Percentiles rank a stretch among this genome's conserved stretches.
These are phyloP conservation scores for Picochlorum sp. DNA, from an alignment of 139 green algal genomes.

Conservation along the genomic window DNA sequence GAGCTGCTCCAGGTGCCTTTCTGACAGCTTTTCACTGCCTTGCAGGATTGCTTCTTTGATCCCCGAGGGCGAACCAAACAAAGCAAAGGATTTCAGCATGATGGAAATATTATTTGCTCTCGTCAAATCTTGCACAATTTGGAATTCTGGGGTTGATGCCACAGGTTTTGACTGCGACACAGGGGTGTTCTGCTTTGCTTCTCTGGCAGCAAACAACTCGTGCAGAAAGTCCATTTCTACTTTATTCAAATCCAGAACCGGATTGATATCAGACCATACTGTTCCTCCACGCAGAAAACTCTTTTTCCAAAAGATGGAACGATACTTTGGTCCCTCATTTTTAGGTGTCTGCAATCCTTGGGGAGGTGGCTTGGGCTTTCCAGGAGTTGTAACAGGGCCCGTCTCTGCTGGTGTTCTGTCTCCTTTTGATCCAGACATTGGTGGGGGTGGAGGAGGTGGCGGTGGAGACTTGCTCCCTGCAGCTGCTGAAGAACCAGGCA, in stretches of 20 bases:
- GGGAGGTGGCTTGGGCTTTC: neutral
- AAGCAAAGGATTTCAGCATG: constrained; percentile 49
- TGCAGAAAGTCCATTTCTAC: constrained; percentile 12
- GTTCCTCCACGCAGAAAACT: constrained; percentile 12
- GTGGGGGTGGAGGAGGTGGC: neutral
- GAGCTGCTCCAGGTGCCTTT: constrained; percentile 41
- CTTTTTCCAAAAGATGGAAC: constrained; percentile 46
- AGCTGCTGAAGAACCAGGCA: no score
- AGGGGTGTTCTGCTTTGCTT: neutral
- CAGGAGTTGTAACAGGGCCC: neutral
- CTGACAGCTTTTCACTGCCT: constrained; percentile 25
- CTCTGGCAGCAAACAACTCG: constrained; percentile 18
- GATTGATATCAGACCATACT: constrained; percentile 32
- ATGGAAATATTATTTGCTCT: constrained; percentile 70
- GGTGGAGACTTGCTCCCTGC: neutral
- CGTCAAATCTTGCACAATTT: constrained; percentile 36
- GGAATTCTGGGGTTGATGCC: constrained; percentile 7
- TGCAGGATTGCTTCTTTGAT: constrained; percentile 26
- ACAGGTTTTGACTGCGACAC: neutral
- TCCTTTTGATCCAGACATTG: neutral
- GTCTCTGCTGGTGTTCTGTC: neutral
- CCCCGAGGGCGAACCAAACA: constrained; percentile 4
- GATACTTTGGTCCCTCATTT: neutral
- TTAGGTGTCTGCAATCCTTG: constrained; percentile 3
- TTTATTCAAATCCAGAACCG: constrained; percentile 7